These are phyloP conservation scores for Pleurozium schreberi DNA, from an alignment of 225 moss, liverwort and hornwort species.

Conservation along the genomic window DNA sequence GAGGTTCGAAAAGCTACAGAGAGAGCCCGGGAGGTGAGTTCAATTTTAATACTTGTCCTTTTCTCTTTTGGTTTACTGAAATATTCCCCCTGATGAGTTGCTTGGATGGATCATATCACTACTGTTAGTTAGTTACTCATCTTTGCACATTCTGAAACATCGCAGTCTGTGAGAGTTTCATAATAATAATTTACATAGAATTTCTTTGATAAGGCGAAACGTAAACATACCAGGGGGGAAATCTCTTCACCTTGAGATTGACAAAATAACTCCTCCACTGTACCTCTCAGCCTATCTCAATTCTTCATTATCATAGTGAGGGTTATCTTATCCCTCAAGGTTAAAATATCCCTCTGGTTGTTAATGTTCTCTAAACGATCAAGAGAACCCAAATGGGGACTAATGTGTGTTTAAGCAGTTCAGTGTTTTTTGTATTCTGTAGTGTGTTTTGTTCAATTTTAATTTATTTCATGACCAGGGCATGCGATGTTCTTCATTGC, in stretches of 20 bases:
- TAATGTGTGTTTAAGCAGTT: too few relatives aligned
- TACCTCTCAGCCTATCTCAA: too few relatives aligned
- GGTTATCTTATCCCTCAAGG: background rate
- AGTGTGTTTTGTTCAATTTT: background rate
- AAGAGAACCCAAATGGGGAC: background rate
- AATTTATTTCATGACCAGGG: background rate
- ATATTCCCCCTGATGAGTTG: background rate
- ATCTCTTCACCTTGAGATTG: background rate
- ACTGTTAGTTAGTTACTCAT: background rate
- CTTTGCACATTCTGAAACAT: background rate
- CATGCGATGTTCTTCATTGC: background rate
- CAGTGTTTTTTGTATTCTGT: too few relatives aligned
- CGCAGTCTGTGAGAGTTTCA: background rate
- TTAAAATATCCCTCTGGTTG: background rate
- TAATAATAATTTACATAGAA: background rate
- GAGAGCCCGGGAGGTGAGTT: conserved; percentile 28
- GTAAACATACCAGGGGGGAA: too few relatives aligned
- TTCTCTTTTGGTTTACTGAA: background rate
- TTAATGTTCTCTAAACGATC: background rate
- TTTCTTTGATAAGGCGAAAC: background rate
- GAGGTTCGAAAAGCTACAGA: conserved; percentile 14
- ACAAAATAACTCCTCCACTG: background rate
- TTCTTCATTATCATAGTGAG: background rate
- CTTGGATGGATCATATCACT: background rate
- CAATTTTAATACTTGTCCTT: too few relatives aligned